These are phyloP conservation scores for Cordyceps cicadae DNA, from an alignment of 2,329 filamentous ascomycete species.

Conservation along the genomic window DNA sequence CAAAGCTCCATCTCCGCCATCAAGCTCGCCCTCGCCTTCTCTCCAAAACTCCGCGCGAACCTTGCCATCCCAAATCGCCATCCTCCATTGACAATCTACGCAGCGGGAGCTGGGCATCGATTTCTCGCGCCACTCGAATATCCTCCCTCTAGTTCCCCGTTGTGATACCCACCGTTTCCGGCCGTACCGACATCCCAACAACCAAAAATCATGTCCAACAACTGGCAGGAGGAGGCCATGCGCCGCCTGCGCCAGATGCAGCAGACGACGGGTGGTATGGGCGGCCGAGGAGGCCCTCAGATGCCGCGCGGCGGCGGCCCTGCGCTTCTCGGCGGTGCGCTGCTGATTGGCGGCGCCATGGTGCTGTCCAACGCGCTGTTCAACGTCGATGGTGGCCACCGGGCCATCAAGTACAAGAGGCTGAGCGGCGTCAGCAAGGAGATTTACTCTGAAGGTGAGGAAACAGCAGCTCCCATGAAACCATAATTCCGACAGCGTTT, in stretches of 20 bases:
- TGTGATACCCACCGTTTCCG: not conserved
- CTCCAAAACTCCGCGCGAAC: conserved; percentile 1
- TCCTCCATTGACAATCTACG: conserved; percentile 5
- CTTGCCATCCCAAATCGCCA: not conserved
- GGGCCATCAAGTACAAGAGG: conserved; percentile 96
- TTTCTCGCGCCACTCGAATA: not conserved
- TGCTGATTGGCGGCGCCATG: conserved; percentile 42
- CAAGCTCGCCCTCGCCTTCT: conserved; percentile 4
- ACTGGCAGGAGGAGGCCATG: conserved; percentile 43
- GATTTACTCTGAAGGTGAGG: conserved; percentile 84
- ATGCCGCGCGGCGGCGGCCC: conserved; percentile 32
- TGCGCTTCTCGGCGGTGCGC: conserved; percentile 32
- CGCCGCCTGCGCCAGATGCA: conserved; percentile 42
- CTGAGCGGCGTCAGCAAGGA: conserved; percentile 89
- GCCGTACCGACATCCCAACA: not conserved
- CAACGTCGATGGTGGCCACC: conserved; percentile 94
- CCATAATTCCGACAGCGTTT: not conserved
- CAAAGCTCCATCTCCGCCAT: conserved; percentile 2
- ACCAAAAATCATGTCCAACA: conserved; percentile 26
- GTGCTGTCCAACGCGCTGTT: conserved; percentile 55
- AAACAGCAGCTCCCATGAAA: not conserved
- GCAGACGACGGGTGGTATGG: conserved; percentile 32
- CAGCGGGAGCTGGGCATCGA: not conserved
- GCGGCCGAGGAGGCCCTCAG: conserved; percentile 36
- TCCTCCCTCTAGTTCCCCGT: not conserved